Percentiles rank a stretch among this genome's conserved stretches.
These are phyloP conservation scores for Aegilops longissima DNA, from an alignment of 176 grass and related monocot species.

Conservation along the genomic window DNA sequence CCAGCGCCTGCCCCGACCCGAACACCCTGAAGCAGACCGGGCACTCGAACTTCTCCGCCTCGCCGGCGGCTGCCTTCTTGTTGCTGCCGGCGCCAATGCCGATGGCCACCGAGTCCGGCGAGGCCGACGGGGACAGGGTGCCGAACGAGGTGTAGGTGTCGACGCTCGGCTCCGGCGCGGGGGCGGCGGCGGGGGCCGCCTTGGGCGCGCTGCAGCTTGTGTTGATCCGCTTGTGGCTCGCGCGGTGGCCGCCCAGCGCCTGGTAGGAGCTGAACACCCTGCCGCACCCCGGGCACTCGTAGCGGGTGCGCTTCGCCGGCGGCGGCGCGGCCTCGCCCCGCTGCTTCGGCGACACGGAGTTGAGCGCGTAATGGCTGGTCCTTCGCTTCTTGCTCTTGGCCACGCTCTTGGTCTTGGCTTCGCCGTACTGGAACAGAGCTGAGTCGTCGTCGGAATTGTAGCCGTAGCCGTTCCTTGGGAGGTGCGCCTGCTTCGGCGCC, in stretches of 20 bases:
- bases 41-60: slow-evolving; percentile 40
- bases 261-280: slow-evolving; percentile 68
- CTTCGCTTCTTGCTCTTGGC: slow-evolving; percentile 23
- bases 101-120: slow-evolving; percentile 27
- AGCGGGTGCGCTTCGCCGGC: slow-evolving; percentile 46
- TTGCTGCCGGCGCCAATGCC: slow-evolving; percentile 25
- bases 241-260: slow-evolving; percentile 78
- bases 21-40: slow-evolving; percentile 50
- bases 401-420: slow-evolving; percentile 13
- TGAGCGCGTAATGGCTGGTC: slow-evolving; percentile 25
- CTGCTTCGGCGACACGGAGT: slow-evolving; percentile 22
- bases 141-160: slow-evolving; percentile 45
- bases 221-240: slow-evolving; percentile 72
- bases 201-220: slow-evolving; percentile 46
- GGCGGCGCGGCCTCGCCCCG: not conserved
- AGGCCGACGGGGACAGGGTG: slow-evolving; percentile 24
- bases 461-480: slow-evolving; percentile 17
- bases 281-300: slow-evolving; percentile 54
- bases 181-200: not conserved
- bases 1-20: slow-evolving; percentile 49
- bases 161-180: slow-evolving; percentile 34
- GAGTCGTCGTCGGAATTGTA: slow-evolving; percentile 30
- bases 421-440: slow-evolving; percentile 19
- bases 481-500: not conserved
- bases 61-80: not conserved